phyloP scores from a whole-genome alignment of 305 asterid genomes.

The Solanum hybrid region DNA sequence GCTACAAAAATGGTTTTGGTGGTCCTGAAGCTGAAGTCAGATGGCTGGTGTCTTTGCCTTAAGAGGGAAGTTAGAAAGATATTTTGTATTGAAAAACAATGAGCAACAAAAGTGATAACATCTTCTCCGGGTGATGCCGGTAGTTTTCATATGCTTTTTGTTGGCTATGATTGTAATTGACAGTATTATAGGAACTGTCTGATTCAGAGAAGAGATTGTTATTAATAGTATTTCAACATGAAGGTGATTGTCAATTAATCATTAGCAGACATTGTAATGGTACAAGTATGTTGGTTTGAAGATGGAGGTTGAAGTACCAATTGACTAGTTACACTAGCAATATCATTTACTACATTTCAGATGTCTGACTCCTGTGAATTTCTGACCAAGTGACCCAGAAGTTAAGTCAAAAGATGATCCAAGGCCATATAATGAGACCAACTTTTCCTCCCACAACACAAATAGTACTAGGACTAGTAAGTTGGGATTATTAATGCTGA shows the following conservation, averaged over 20 bases:
- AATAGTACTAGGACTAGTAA: neutral
- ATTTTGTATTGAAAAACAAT: neutral
- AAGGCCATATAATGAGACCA: neutral
- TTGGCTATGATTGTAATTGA: neutral
- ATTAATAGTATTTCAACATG: neutral
- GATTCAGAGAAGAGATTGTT: neutral
- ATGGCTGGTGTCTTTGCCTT: neutral
- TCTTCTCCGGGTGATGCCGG: neutral
- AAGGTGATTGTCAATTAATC: neutral
- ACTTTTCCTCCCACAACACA: neutral
- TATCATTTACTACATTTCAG: neutral
- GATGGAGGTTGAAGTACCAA: constrained; percentile 91
- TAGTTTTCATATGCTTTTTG: neutral
- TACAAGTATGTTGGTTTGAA: constrained; percentile 11
- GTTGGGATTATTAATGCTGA: neutral
- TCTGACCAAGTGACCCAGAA: neutral
- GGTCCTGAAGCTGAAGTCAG: neutral
- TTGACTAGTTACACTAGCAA: constrained; percentile 29
- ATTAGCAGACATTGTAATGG: neutral
- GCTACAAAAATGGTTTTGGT: neutral
- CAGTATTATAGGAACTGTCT: neutral
- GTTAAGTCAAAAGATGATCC: neutral
- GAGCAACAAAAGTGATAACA: neutral
- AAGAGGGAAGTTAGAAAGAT: neutral
- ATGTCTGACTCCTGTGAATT: neutral